phyloP scores from a whole-genome alignment of 1,284 basidiomycete genomes.

The Sanghuangporus baumii region DNA sequence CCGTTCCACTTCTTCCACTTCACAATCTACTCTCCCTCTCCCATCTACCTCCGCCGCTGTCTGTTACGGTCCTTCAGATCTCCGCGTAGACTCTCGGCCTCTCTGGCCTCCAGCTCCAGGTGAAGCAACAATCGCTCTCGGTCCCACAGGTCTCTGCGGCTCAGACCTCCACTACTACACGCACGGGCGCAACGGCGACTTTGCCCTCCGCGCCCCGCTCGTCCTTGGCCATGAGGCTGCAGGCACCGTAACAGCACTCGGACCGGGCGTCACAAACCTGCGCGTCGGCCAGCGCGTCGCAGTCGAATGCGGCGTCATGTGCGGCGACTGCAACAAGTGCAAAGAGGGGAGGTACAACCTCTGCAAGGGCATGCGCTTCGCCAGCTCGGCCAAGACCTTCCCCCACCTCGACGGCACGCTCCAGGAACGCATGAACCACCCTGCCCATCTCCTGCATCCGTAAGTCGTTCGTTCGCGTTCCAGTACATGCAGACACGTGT shows the following conservation, averaged over 20 bases:
- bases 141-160: conserved; percentile 88
- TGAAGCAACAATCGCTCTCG: conserved; percentile 70
- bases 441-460: conserved; percentile 80
- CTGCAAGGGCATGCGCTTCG: conserved; percentile 86
- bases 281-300: conserved; percentile 86
- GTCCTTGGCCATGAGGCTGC: conserved; percentile 92
- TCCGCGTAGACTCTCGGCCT: conserved; percentile 63
- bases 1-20: too few species aligned
- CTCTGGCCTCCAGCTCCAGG: conserved; percentile 61
- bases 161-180: conserved; percentile 88
- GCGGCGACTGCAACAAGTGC: conserved; percentile 67
- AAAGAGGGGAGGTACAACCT: conserved; percentile 86
- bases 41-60: conserved; percentile 58
- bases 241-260: conserved; percentile 74
- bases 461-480: too few species aligned
- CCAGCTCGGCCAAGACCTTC: conserved; percentile 84
- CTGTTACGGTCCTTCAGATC: conserved; percentile 66
- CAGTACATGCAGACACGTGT: too few species aligned
- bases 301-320: conserved; percentile 90
- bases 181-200: conserved; percentile 88
- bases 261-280: conserved; percentile 59
- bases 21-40: conserved; percentile 26
- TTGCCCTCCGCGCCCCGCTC: conserved; percentile 76
- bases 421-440: conserved; percentile 85
- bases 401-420: conserved; percentile 93